These are phyloP conservation scores for Colletotrichum sidae DNA, from an alignment of 2,329 filamentous ascomycete genomes.

Conservation along the genomic window DNA sequence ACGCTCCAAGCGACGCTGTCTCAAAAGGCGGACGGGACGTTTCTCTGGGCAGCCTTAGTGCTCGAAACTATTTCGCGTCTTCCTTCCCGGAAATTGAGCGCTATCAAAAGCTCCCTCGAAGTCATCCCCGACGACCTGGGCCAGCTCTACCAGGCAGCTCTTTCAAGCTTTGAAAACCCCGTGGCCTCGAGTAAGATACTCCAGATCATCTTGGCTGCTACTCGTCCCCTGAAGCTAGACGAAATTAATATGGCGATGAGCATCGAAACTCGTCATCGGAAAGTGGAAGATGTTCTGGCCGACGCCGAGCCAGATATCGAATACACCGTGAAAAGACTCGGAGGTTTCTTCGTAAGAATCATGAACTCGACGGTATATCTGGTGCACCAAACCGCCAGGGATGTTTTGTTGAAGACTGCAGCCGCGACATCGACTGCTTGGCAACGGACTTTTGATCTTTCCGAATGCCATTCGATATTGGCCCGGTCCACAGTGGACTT, in stretches of 20 bases:
- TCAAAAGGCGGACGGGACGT: constrained; percentile 1
- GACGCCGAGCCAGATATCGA: constrained; percentile 23
- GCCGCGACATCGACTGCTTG: background rate
- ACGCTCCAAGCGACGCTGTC: background rate
- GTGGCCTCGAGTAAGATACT: constrained; percentile 6
- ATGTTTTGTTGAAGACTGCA: constrained; percentile 9
- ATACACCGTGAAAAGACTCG: constrained; percentile 23
- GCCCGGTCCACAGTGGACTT: background rate
- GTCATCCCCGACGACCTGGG: constrained; percentile 2
- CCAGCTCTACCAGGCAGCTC: constrained; percentile 21
- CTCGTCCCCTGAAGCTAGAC: background rate
- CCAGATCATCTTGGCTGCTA: constrained; percentile 10
- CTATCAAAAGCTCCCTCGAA: background rate
- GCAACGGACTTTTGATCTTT: background rate
- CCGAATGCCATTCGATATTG: background rate
- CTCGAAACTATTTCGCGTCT: constrained; percentile 17
- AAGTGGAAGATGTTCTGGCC: background rate
- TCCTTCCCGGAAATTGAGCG: constrained; percentile 19
- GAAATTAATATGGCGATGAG: constrained; percentile 27
- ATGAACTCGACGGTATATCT: constrained; percentile 17
- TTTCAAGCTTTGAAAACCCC: background rate
- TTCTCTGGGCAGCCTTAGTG: constrained; percentile 26
- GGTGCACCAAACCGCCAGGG: constrained; percentile 28
- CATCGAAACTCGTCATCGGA: background rate
- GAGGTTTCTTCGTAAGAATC: constrained; percentile 28